Percentiles rank a stretch among this genome's conserved stretches.
Conservation (phyloP, 495 filamentous ascomycete species). For the Aspergillus coremiiformis region DNA sequence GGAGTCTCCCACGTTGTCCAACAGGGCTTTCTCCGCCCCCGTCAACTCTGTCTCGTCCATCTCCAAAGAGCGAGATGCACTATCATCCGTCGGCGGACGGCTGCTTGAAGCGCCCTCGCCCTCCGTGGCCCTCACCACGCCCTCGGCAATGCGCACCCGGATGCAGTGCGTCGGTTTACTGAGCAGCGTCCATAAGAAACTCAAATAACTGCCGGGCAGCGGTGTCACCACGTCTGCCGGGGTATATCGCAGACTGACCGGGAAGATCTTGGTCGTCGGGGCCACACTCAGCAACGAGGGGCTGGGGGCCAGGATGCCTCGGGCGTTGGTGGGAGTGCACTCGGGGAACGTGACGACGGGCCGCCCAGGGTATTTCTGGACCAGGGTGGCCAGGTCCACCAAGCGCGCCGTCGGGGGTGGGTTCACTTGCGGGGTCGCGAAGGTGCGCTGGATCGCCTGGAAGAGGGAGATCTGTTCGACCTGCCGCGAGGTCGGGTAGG, state of each 20-base stretch:
- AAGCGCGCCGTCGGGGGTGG: constrained; percentile 45
- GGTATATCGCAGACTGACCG: constrained; percentile 80
- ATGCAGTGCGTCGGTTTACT: constrained; percentile 81
- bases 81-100: constrained; percentile 31
- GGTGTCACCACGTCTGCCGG: constrained; percentile 87
- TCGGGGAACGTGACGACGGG: constrained; percentile 85
- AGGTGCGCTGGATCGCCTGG: constrained; percentile 63
- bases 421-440: constrained; percentile 48
- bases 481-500: constrained; percentile 62
- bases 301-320: constrained; percentile 78
- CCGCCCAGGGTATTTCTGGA: constrained; percentile 60
- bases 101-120: constrained; percentile 7
- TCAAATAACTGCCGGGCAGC: constrained; percentile 57
- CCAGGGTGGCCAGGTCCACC: constrained; percentile 52
- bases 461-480: constrained; percentile 72
- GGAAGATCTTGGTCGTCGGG: constrained; percentile 66
- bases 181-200: constrained; percentile 80
- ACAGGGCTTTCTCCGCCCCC: constrained; percentile 50
- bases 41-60: constrained; percentile 26
- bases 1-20: constrained; percentile 74
- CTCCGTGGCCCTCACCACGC: constrained; percentile 42
- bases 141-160: constrained; percentile 78
- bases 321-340: constrained; percentile 87
- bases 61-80: constrained; percentile 23
- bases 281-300: constrained; percentile 62